Conservation (phyloP, 169 alveolate species). For the Plasmodium berghei region DNA sequence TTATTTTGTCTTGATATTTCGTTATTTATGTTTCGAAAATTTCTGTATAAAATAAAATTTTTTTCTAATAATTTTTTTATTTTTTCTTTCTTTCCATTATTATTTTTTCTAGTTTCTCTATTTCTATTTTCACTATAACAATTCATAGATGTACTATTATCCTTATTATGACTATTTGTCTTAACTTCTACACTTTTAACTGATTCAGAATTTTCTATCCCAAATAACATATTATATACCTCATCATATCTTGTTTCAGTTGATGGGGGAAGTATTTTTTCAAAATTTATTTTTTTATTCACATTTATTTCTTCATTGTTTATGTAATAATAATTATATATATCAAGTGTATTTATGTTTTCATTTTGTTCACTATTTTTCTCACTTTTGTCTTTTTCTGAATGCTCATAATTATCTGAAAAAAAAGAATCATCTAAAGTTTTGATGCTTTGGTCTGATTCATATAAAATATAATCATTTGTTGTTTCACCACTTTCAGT, state of each 20-base stretch:
- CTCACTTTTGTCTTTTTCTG: constrained; percentile 1
- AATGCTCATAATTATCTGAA: constrained; percentile 29
- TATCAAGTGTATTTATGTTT: constrained; percentile 22
- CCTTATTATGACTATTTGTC: background rate
- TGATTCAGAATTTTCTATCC: background rate
- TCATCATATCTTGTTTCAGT: background rate
- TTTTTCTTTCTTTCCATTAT: background rate
- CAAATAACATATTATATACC: constrained; percentile 15
- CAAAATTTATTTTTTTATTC: constrained; percentile 1
- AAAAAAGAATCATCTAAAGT: background rate
- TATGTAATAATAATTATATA: constrained; percentile 37
- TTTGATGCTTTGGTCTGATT: background rate
- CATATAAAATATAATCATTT: background rate
- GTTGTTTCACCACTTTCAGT: background rate
- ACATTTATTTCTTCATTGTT: constrained; percentile 1
- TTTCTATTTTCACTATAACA: background rate
- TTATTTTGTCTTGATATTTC: constrained; percentile 66
- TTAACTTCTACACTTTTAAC: too few species aligned
- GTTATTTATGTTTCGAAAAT: constrained; percentile 56
- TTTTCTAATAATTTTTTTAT: constrained; percentile 8
- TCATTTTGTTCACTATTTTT: background rate
- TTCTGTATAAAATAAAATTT: constrained; percentile 45
- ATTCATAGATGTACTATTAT: background rate
- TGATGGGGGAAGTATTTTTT: constrained; percentile 1
- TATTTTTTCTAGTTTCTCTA: background rate